These are phyloP conservation scores for Leishmania mexicana DNA, from an alignment of 208 protist species.

Conservation along the genomic window DNA sequence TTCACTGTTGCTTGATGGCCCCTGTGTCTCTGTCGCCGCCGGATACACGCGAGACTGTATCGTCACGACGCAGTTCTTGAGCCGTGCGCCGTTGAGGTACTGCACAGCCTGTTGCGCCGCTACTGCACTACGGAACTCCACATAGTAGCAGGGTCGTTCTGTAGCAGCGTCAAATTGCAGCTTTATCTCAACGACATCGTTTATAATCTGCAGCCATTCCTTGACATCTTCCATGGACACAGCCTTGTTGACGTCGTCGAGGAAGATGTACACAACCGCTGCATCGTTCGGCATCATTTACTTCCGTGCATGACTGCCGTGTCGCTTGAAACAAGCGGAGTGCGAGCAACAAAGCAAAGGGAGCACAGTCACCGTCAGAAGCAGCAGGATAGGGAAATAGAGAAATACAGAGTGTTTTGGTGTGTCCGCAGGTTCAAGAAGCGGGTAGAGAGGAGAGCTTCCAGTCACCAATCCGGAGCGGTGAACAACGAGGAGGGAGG, in stretches of 20 bases:
- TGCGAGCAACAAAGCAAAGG: conserved; percentile 9
- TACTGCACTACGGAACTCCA: conserved; percentile 45
- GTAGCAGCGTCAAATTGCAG: conserved; percentile 68
- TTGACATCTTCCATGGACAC: conserved; percentile 65
- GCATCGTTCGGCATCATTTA: conserved; percentile 27
- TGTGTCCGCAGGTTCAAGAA: not conserved
- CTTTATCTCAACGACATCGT: conserved; percentile 67
- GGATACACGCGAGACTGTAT: conserved; percentile 56
- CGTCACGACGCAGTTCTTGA: conserved; percentile 71
- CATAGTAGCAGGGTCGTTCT: conserved; percentile 54
- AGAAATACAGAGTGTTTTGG: not conserved
- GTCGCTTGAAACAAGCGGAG: not conserved
- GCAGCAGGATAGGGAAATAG: not conserved
- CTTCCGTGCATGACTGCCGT: not conserved
- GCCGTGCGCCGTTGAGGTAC: conserved; percentile 56
- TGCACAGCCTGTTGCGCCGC: conserved; percentile 66
- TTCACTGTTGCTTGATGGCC: not conserved
- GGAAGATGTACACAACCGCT: conserved; percentile 59
- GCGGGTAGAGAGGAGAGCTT: not conserved
- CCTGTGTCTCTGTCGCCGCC: not conserved
- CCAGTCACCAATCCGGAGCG: not conserved
- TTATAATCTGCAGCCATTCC: conserved; percentile 77
- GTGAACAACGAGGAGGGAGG: not conserved
- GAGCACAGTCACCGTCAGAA: not conserved
- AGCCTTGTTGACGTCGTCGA: conserved; percentile 37